Percentiles rank a stretch among this genome's conserved stretches.
Evolutionary conservation across 768 basidiomycete species (phyloP).

Genomic region (Termitomyces sp.): DNA sequence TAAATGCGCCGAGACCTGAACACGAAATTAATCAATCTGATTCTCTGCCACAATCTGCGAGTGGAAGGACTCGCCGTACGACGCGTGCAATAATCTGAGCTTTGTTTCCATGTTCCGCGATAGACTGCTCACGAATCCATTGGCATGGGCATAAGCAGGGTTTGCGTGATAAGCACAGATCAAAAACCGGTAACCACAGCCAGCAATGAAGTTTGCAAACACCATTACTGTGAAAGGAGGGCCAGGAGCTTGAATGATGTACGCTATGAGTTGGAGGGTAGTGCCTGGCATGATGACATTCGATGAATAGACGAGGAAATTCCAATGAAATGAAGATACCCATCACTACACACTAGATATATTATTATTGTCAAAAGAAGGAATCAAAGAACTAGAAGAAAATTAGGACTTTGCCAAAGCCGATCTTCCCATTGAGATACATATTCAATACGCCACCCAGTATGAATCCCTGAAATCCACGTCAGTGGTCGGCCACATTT

Average conservation of each 20-base stretch:
- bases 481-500: background rate
- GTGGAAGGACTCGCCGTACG: slow-evolving; percentile 30
- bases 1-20: slow-evolving; percentile 38
- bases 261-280: slow-evolving; percentile 34
- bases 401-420: slow-evolving; percentile 40
- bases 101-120: slow-evolving; percentile 36
- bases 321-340: slow-evolving; percentile 9
- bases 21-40: background rate
- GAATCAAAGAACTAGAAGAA: background rate
- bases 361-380: background rate
- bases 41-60: no score
- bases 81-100: slow-evolving; percentile 47
- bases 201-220: slow-evolving; percentile 36
- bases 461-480: slow-evolving; percentile 38
- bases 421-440: slow-evolving; percentile 34
- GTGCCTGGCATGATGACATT: slow-evolving; percentile 25
- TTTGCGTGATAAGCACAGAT: background rate
- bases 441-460: slow-evolving; percentile 42
- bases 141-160: slow-evolving; percentile 37
- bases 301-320: background rate
- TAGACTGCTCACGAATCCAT: slow-evolving; percentile 47
- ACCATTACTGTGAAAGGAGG: slow-evolving; percentile 51
- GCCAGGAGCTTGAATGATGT: slow-evolving; percentile 35
- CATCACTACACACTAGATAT: slow-evolving; percentile 15
- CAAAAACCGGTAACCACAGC: slow-evolving; percentile 43